phyloP scores from a whole-genome alignment of 768 basidiomycete genomes.

The Symmetrospora coprosmae region DNA sequence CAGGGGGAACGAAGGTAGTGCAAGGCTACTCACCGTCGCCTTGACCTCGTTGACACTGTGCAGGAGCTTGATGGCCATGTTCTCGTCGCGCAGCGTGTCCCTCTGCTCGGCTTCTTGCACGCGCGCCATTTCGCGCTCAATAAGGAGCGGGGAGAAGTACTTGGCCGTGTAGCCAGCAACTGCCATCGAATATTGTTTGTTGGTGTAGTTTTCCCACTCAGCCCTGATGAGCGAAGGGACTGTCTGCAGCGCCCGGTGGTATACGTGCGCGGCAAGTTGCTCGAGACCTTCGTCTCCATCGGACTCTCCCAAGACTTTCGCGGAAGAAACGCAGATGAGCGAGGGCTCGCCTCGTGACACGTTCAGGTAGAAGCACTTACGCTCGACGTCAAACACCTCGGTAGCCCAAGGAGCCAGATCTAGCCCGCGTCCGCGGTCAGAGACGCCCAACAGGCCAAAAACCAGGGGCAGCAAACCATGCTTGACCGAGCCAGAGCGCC shows the following conservation, averaged over 20 bases:
- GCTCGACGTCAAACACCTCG: constrained; percentile 58
- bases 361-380: no score
- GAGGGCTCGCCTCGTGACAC: no score
- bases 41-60: constrained; percentile 62
- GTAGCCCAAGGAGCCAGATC: constrained; percentile 75
- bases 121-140: constrained; percentile 54
- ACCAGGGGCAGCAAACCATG: constrained; percentile 57
- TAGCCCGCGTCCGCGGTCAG: constrained; percentile 54
- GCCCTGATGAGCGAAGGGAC: constrained; percentile 70
- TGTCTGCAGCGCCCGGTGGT: constrained; percentile 67
- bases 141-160: constrained; percentile 78
- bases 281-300: constrained; percentile 55
- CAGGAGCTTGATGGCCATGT: constrained; percentile 65
- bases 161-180: constrained; percentile 64
- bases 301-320: constrained; percentile 3
- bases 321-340: background rate
- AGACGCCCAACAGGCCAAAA: constrained; percentile 51
- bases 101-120: constrained; percentile 43
- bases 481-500: constrained; percentile 52
- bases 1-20: no score
- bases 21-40: constrained; percentile 41
- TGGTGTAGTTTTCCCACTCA: constrained; percentile 77
- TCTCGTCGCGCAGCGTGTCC: constrained; percentile 49
- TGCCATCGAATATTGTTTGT: constrained; percentile 66
- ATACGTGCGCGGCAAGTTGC: constrained; percentile 62